Evolutionary conservation across 1,139 yeast species (phyloP), one percentile per base, ranked within the genome.

Genomic region (Scheffersomyces segobiensis): DNA sequence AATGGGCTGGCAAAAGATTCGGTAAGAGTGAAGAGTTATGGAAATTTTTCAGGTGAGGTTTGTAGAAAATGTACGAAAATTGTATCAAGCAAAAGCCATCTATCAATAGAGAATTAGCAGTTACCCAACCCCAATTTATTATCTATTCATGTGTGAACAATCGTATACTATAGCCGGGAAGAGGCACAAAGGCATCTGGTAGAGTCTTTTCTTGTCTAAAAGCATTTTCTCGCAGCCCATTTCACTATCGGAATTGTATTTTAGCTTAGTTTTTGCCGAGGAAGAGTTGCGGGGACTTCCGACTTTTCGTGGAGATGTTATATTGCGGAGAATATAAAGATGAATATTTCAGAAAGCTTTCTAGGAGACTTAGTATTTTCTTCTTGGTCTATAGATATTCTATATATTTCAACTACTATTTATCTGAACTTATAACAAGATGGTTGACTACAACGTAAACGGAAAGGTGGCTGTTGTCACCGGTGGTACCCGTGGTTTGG

Each of bases 401-500:
- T 12, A 32, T 32, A 32, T 10, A 32, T 12, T 32, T 32, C 14
- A 32, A 32, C 17, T 14, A 10, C 42, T 32, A 32, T 32, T 32
- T 32, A 32, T 32, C 12, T 32, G 42, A 14, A 32, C 42, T 10
- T 32, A 32, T n/a, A 24, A 20, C 20, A 64, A 47, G 53, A 80
- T 79, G 83, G 83, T 79, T 48, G 81, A 79, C 60, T 74, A 74
- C 56, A 80, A 79, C 62, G 87, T 87, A 47, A 75, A 85, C 57
- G 91, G 89, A 46, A 89, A 89, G 71, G 80, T 82, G 7, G 93
- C 91, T 1, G 84, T 87, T 17, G 80, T 89, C 62, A 89, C 95
- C n/a, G 96, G 95, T 19, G 93, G 93, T 50, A 85, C 92, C 52
- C 79, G 95, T 65, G 95, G 95, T 0, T 83, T 89, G 56, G 95